These are phyloP conservation scores for Uronychia setigera DNA, from an alignment of 73 alveolate genomes.

Conservation along the genomic window DNA sequence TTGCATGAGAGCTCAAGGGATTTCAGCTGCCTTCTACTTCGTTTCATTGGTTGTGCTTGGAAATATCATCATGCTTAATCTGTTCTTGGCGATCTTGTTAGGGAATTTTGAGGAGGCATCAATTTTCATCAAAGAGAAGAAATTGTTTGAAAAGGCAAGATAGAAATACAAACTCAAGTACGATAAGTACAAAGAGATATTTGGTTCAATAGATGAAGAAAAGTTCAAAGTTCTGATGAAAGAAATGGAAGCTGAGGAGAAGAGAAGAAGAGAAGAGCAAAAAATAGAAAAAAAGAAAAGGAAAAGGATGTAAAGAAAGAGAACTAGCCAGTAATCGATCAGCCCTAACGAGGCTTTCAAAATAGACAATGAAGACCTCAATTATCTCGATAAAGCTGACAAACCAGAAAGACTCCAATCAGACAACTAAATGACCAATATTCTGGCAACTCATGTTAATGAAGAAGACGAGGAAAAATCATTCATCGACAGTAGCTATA, in stretches of 20 bases:
- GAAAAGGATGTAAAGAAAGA: neutral
- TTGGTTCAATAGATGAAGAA: neutral
- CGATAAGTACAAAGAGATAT: neutral
- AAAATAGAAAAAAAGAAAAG: neutral
- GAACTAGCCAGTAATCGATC: neutral
- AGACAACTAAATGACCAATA: too few relatives aligned
- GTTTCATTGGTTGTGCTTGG: slow-evolving; percentile 28
- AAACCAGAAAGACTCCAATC: too few relatives aligned
- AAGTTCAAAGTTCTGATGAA: neutral
- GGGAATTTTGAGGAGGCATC: slow-evolving; percentile 20
- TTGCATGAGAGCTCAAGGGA: slow-evolving; percentile 17
- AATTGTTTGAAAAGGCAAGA: neutral
- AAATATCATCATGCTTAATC: slow-evolving; percentile 25
- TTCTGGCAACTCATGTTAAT: too few relatives aligned
- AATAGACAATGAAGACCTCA: neutral
- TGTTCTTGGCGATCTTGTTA: slow-evolving; percentile 36
- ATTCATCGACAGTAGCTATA: neutral
- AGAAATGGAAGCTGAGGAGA: neutral
- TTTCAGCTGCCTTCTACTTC: slow-evolving; percentile 11
- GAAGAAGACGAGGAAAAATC: too few relatives aligned
- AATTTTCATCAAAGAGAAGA: neutral
- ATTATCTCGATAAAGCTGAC: too few relatives aligned
- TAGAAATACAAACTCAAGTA: neutral
- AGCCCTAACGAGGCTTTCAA: neutral
- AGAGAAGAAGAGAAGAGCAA: neutral